A percentile compares a stretch with the other conserved stretches of the same genome.
Conservation (phyloP, 192 early-diverging fungal species). For the Obelidium mucronatum region DNA sequence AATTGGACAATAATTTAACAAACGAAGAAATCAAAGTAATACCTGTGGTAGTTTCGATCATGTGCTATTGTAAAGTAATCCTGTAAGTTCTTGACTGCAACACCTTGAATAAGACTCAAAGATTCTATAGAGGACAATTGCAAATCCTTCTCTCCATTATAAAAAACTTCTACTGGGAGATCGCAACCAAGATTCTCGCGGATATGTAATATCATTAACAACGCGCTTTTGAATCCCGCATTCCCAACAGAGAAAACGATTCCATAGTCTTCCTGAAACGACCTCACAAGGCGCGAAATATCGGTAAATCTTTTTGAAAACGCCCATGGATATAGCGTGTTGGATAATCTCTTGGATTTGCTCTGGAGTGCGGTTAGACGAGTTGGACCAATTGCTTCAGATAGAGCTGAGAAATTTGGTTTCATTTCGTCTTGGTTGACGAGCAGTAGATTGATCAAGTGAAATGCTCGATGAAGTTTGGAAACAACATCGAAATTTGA, state of each 20-base stretch:
- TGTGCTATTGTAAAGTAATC: background rate
- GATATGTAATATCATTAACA: background rate
- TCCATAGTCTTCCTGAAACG: background rate
- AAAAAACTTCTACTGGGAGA: constrained; percentile 9
- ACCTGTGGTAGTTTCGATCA: constrained; percentile 2
- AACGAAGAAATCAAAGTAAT: background rate
- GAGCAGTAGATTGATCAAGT: background rate
- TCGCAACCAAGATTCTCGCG: constrained; percentile 1
- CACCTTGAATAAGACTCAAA: background rate
- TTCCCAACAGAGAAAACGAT: background rate
- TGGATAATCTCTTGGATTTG: background rate
- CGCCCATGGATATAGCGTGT: background rate
- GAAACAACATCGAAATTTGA: background rate
- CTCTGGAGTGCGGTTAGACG: background rate
- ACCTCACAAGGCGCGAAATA: too few species aligned
- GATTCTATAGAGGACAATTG: background rate
- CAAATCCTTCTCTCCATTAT: background rate
- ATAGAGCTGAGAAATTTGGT: background rate
- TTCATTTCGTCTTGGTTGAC: too few species aligned
- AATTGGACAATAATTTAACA: background rate
- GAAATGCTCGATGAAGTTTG: background rate
- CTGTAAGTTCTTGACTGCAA: background rate
- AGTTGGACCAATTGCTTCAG: background rate
- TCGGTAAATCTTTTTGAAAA: background rate
- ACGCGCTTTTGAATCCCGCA: background rate